Evolutionary conservation across 148 eudicot species (phyloP).

Genomic region (Polygonum aviculare): DNA sequence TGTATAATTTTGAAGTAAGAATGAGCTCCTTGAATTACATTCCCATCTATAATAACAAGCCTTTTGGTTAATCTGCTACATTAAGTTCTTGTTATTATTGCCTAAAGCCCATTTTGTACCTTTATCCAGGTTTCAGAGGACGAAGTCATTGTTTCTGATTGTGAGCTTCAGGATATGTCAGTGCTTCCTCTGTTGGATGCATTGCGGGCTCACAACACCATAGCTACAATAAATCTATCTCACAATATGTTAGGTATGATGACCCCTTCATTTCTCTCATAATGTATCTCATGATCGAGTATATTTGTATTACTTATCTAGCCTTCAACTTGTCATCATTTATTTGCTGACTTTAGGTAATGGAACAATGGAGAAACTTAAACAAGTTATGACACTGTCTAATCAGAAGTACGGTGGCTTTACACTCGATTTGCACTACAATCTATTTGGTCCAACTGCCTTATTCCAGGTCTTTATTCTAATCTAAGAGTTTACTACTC

Average conservation of each 20-base stretch:
- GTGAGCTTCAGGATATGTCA: constrained; percentile 77
- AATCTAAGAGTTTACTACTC: not conserved
- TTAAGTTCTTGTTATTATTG: constrained; percentile 4
- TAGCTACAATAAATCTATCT: constrained; percentile 71
- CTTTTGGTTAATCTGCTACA: not conserved
- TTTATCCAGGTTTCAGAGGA: constrained; percentile 74
- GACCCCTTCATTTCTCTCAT: not conserved
- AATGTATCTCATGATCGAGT: not conserved
- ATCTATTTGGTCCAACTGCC: constrained; percentile 81
- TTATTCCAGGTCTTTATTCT: constrained; percentile 56
- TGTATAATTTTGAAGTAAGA: constrained; percentile 69
- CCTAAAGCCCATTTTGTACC: not conserved
- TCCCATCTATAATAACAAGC: not conserved
- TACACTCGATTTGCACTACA: constrained; percentile 74
- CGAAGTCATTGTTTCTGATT: constrained; percentile 69
- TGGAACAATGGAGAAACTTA: constrained; percentile 72
- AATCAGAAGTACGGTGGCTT: constrained; percentile 78
- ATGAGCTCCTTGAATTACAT: not conserved
- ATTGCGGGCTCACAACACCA: constrained; percentile 58
- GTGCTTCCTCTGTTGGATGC: constrained; percentile 75
- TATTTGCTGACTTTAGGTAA: constrained; percentile 48
- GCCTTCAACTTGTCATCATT: constrained; percentile 9
- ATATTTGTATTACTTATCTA: not conserved
- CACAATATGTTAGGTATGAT: constrained; percentile 76
- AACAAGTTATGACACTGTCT: constrained; percentile 51